Percentiles rank a stretch among this genome's conserved stretches.
These are phyloP conservation scores for Pleurotus pulmonarius DNA, from an alignment of 768 basidiomycete genomes.

Conservation along the genomic window DNA sequence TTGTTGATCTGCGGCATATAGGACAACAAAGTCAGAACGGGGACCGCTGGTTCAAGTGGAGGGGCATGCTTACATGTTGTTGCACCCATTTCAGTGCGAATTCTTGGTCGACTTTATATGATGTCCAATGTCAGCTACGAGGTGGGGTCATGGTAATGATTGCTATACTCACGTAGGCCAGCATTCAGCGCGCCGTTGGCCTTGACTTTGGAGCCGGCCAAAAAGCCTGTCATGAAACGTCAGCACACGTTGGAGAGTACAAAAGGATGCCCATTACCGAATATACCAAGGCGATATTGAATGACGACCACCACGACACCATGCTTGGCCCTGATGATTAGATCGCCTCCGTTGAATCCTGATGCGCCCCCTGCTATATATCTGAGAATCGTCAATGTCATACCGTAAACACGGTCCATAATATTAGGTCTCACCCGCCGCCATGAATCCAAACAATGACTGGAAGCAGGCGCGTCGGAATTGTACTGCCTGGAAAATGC, in stretches of 20 bases:
- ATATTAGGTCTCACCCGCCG: background rate
- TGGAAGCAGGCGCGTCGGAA: conserved; percentile 17
- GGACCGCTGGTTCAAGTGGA: background rate
- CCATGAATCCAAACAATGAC: conserved; percentile 10
- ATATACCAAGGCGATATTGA: conserved; percentile 1
- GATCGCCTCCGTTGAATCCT: background rate
- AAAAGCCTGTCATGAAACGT: conserved; percentile 21
- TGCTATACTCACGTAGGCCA: conserved; percentile 21
- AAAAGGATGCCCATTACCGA: background rate
- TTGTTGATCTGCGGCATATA: conserved; percentile 24
- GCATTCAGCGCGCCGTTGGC: conserved; percentile 27
- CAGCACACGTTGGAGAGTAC: background rate
- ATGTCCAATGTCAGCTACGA: too few species aligned
- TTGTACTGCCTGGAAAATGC: conserved; percentile 26
- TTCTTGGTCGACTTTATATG: conserved; percentile 35
- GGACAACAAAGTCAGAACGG: background rate
- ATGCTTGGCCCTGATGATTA: background rate
- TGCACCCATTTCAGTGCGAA: conserved; percentile 19
- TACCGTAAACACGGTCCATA: too few species aligned
- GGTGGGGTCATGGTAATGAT: background rate
- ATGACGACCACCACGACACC: background rate
- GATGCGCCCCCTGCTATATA: background rate
- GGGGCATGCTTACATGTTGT: conserved; percentile 24
- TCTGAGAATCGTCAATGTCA: background rate
- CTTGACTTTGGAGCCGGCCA: conserved; percentile 27